These are phyloP conservation scores for Teunomyces gatunensis DNA, from an alignment of 805 yeast genomes.

Conservation along the genomic window DNA sequence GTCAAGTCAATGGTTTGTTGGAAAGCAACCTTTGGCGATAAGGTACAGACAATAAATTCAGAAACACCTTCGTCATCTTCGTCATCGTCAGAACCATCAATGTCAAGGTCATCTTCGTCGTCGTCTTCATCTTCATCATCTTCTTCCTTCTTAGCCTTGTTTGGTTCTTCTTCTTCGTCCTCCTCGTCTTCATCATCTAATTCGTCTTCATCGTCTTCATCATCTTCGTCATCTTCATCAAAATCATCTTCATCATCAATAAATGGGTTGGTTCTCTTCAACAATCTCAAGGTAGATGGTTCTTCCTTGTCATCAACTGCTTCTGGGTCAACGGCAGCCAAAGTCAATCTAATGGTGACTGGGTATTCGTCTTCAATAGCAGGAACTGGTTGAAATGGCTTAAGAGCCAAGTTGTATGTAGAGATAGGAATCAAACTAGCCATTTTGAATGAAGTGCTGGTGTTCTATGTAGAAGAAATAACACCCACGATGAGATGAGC, in stretches of 20 bases:
- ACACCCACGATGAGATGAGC: slow-evolving; percentile 14
- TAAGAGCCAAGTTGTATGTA: slow-evolving; percentile 78
- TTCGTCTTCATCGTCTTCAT: slow-evolving; percentile 39
- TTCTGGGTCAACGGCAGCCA: slow-evolving; percentile 94
- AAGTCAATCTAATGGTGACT: slow-evolving; percentile 83
- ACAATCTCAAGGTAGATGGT: slow-evolving; percentile 87
- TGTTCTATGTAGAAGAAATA: slow-evolving; percentile 8
- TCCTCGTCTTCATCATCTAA: slow-evolving; percentile 17
- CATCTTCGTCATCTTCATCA: slow-evolving; percentile 41
- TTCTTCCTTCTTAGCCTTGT: slow-evolving; percentile 20
- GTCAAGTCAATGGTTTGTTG: slow-evolving; percentile 92
- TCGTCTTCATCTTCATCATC: slow-evolving; percentile 47
- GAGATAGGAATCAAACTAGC: slow-evolving; percentile 78
- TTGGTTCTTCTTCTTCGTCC: slow-evolving; percentile 3
- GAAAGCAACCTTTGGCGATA: slow-evolving; percentile 77
- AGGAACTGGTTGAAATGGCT: slow-evolving; percentile 84
- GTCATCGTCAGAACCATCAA: slow-evolving; percentile 53
- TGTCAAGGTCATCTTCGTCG: slow-evolving; percentile 49
- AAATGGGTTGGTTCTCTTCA: slow-evolving; percentile 59
- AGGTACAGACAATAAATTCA: slow-evolving; percentile 83
- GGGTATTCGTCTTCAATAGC: slow-evolving; percentile 87
- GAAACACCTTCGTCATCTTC: slow-evolving; percentile 74
- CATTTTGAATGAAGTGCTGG: slow-evolving; percentile 40
- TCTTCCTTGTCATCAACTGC: slow-evolving; percentile 74
- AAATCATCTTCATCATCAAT: slow-evolving; percentile 43